phyloP scores from a whole-genome alignment of 257 asterid genomes.

The Mitragyna speciosa region DNA sequence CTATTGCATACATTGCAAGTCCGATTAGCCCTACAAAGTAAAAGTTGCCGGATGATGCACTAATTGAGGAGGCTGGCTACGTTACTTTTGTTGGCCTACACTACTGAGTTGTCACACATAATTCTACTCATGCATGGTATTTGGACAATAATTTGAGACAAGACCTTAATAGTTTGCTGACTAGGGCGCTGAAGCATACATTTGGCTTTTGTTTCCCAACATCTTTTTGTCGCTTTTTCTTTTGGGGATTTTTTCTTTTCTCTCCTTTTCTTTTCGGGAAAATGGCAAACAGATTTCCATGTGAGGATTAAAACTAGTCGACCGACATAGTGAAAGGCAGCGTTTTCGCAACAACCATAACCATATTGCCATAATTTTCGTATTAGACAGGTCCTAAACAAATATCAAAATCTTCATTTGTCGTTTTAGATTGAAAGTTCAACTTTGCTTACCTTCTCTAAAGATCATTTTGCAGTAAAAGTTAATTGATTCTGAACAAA shows the following conservation, averaged over 20 bases:
- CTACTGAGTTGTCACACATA: conserved; percentile 22
- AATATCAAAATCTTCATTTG: background rate
- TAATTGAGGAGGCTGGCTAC: conserved; percentile 7
- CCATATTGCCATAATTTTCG: background rate
- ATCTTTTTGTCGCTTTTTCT: background rate
- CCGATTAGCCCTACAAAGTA: conserved; percentile 13
- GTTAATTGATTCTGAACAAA: too few relatives aligned
- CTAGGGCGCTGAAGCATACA: background rate
- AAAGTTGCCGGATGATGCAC: conserved; percentile 22
- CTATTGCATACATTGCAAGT: background rate
- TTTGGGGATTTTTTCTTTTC: background rate
- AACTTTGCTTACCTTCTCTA: too few relatives aligned
- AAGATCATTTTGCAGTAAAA: background rate
- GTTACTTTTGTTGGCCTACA: conserved; percentile 9
- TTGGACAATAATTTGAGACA: conserved; percentile 17
- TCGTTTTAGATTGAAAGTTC: background rate
- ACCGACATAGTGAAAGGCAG: conserved; percentile 8
- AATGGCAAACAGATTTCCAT: conserved; percentile 1
- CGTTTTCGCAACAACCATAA: background rate
- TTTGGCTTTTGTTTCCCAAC: background rate
- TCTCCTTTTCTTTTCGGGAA: background rate
- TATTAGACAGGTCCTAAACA: background rate
- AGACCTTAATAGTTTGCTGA: background rate
- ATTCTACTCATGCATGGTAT: conserved; percentile 22
- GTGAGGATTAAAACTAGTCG: background rate